phyloP scores from a whole-genome alignment of 225 moss, liverwort and hornwort genomes.

The Bryum argenteum region DNA sequence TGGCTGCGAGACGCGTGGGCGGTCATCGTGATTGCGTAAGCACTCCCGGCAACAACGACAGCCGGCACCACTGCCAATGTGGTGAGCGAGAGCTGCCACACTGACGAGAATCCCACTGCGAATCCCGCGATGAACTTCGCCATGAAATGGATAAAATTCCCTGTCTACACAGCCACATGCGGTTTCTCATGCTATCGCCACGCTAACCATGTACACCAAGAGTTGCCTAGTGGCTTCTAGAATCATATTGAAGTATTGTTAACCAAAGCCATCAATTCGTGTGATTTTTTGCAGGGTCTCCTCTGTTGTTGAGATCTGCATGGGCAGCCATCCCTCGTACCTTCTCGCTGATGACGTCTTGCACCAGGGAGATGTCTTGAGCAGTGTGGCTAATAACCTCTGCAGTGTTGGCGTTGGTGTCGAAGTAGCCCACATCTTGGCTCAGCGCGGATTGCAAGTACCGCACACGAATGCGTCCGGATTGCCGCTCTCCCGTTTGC shows the following conservation, averaged over 20 bases:
- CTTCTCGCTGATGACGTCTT: slow-evolving; percentile 92
- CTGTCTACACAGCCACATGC: slow-evolving; percentile 58
- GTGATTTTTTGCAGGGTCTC: no score
- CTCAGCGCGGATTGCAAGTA: slow-evolving; percentile 60
- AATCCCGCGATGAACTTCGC: slow-evolving; percentile 70
- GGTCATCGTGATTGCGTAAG: slow-evolving; percentile 49
- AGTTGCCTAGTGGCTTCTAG: not conserved
- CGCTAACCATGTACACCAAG: not conserved
- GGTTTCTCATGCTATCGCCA: slow-evolving; percentile 25
- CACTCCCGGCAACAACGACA: slow-evolving; percentile 65
- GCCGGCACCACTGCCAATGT: slow-evolving; percentile 74
- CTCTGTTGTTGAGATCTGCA: not conserved
- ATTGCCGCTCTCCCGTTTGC: slow-evolving; percentile 53
- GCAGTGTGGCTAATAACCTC: slow-evolving; percentile 63
- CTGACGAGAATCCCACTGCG: slow-evolving; percentile 59
- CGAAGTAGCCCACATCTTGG: slow-evolving; percentile 88
- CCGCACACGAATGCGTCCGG: slow-evolving; percentile 53
- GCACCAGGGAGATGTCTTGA: slow-evolving; percentile 64
- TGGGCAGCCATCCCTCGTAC: slow-evolving; percentile 15
- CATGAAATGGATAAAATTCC: slow-evolving; percentile 76
- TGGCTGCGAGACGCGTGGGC: slow-evolving; percentile 47
- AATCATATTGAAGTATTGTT: not conserved
- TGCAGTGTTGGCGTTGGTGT: slow-evolving; percentile 46
- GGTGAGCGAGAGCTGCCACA: slow-evolving; percentile 79
- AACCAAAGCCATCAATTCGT: not conserved